phyloP scores from a whole-genome alignment of 2,329 filamentous ascomycete genomes.

The Lachnellula arida region DNA sequence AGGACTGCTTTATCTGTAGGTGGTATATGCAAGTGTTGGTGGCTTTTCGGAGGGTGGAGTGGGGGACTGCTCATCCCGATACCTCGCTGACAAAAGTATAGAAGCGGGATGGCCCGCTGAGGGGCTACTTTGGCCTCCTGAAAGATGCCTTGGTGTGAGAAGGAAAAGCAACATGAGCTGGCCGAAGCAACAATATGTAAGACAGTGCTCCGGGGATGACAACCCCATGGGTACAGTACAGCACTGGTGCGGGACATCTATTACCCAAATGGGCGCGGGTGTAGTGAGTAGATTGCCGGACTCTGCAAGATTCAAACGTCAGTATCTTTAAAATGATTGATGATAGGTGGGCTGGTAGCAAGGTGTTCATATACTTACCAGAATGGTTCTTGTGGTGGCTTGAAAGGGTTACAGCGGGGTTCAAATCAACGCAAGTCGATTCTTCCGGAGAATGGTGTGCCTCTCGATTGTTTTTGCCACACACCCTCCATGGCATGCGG shows the following conservation, averaged over 20 bases:
- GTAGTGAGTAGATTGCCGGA: conserved; percentile 9
- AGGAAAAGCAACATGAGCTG: conserved; percentile 14
- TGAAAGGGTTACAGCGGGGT: background rate
- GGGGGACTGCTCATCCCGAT: background rate
- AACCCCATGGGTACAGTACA: background rate
- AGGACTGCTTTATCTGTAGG: background rate
- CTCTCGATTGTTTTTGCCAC: background rate
- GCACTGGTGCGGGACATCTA: conserved; percentile 11
- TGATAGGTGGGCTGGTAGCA: background rate
- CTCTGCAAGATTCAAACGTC: background rate
- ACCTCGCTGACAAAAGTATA: conserved; percentile 8
- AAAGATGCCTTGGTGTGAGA: conserved; percentile 20
- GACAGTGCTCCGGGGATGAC: background rate
- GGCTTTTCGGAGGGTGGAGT: background rate
- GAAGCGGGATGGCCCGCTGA: conserved; percentile 17
- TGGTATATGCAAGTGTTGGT: background rate
- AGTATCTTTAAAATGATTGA: background rate
- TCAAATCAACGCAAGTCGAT: background rate
- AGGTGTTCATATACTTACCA: background rate
- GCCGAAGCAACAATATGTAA: conserved; percentile 20
- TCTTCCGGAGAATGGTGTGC: background rate
- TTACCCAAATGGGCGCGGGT: conserved; percentile 15
- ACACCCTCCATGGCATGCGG: background rate
- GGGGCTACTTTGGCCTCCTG: conserved; percentile 20
- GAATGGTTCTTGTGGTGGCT: background rate